phyloP scores from a whole-genome alignment of 352 stramenopile species.

The Elongisporangium prolatum region DNA sequence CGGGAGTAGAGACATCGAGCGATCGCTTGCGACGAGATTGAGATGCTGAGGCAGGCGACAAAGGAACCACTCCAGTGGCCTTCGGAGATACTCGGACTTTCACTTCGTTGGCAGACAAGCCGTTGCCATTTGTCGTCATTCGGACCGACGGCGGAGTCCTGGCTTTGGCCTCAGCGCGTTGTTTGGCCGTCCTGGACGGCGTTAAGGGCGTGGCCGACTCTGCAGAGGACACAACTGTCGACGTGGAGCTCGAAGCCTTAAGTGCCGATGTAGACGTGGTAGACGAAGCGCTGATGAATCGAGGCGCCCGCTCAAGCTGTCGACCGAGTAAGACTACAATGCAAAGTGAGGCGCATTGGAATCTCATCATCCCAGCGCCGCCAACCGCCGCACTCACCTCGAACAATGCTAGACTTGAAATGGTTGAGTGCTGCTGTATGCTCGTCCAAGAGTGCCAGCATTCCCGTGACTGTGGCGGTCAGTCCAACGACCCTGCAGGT shows the following conservation, averaged over 20 bases:
- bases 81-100: neutral
- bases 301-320: neutral
- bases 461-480: constrained; percentile 34
- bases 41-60: neutral
- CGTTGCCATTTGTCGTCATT: neutral
- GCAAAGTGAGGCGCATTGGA: neutral
- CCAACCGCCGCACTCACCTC: constrained; percentile 20
- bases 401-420: constrained; percentile 60
- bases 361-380: neutral
- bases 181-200: neutral
- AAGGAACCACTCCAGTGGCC: neutral
- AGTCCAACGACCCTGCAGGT: constrained; percentile 32
- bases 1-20: neutral
- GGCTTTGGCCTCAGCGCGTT: neutral
- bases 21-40: constrained; percentile 1
- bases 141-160: neutral
- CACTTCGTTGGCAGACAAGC: neutral
- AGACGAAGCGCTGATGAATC: neutral
- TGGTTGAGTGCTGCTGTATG: constrained; percentile 42
- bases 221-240: neutral
- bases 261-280: neutral
- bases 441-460: constrained; percentile 39
- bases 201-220: neutral
- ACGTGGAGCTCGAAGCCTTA: neutral
- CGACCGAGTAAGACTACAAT: neutral